These are phyloP conservation scores for Hypomontagnella submonticulosa DNA, from an alignment of 495 filamentous ascomycete genomes.

Conservation along the genomic window DNA sequence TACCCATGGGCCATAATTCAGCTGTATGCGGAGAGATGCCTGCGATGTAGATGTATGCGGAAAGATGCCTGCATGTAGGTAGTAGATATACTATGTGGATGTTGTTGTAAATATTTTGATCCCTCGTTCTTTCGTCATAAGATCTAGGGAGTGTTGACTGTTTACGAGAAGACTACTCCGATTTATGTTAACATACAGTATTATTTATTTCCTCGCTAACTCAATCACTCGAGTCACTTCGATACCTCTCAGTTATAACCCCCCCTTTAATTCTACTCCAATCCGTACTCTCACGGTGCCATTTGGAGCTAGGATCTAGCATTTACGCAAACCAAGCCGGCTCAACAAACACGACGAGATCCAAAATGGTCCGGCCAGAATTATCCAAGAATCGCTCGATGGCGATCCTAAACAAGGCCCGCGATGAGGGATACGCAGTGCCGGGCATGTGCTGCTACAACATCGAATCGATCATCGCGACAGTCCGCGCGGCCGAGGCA, in stretches of 20 bases:
- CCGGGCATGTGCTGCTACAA: constrained; percentile 88
- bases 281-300: too few species aligned
- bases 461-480: constrained; percentile 82
- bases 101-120: not conserved
- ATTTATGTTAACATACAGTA: too few species aligned
- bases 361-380: constrained; percentile 62
- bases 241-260: not conserved
- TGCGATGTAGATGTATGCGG: not conserved
- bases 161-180: too few species aligned
- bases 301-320: not conserved
- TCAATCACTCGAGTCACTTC: too few species aligned
- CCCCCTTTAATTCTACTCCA: not conserved
- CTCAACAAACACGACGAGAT: not conserved
- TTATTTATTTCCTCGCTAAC: too few species aligned
- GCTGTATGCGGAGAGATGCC: not conserved
- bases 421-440: constrained; percentile 72
- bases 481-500: constrained; percentile 79
- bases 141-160: too few species aligned
- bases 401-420: constrained; percentile 74
- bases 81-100: too few species aligned
- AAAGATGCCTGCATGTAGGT: too few species aligned
- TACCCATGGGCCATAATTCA: not conserved
- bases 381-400: constrained; percentile 71
- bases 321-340: not conserved
- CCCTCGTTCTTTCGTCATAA: not conserved